Evolutionary conservation across 2,329 filamentous ascomycete species (phyloP).

Genomic region (Colletotrichum sp.): DNA sequence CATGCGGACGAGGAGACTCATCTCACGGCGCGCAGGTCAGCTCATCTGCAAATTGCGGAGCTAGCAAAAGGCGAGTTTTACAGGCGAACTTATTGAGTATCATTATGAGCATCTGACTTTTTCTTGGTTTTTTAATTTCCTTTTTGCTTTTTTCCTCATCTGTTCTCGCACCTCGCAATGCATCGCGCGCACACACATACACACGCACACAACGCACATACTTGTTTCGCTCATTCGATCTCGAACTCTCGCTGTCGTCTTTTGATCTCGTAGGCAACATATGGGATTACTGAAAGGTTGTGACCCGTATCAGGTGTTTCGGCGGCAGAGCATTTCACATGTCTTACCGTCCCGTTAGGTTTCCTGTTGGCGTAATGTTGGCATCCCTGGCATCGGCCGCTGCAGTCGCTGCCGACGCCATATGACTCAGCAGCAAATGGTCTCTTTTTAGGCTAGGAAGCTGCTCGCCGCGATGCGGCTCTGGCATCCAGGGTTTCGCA

Average conservation of each 20-base stretch:
- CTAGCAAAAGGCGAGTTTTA: background rate
- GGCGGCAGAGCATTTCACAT: background rate
- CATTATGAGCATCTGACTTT: background rate
- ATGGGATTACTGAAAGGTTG: background rate
- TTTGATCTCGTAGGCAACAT: background rate
- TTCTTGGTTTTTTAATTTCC: background rate
- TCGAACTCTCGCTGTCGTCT: background rate
- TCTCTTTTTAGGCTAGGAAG: slow-evolving; percentile 24
- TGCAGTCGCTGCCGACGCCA: slow-evolving; percentile 38
- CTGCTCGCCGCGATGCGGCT: slow-evolving; percentile 15
- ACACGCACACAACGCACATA: background rate
- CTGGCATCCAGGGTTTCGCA: slow-evolving; percentile 13
- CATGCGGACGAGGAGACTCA: background rate
- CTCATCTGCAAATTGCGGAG: background rate
- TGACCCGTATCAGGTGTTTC: background rate
- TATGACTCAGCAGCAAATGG: slow-evolving; percentile 35
- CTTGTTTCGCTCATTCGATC: background rate
- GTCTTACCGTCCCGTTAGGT: slow-evolving; percentile 4
- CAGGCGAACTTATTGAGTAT: background rate
- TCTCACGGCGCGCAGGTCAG: background rate
- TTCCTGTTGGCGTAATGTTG: background rate
- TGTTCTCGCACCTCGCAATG: background rate
- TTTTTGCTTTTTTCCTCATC: background rate
- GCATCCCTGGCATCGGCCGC: slow-evolving; percentile 28
- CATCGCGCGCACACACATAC: background rate